Evolutionary conservation across 257 asterid genomes (phyloP), one percentile per base, ranked within the genome.

Genomic region (Solanum sejunctum): DNA sequence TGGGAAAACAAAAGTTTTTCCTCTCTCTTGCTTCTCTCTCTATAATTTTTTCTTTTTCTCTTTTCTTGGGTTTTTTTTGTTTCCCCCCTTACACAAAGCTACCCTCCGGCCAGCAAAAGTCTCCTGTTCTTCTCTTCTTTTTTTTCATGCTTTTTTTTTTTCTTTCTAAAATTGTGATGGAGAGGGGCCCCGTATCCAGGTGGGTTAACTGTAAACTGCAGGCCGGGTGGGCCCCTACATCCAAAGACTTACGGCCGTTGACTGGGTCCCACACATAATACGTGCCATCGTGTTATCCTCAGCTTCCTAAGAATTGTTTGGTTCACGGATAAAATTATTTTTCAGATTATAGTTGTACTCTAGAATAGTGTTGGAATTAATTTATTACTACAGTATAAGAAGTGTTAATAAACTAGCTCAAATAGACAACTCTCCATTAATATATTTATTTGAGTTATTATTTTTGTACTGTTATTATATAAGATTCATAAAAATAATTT

Each of bases 21-120:
- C 88, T 89, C 93, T 90, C 93, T 87, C 90, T 88, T 75, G 52
- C 84, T 88, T 88, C 91, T 86, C 91, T 91, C 91, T 92, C 94
- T 88, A 75, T 8, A 77, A 26, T 75, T 77, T 15, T 73, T 15
- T 23, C 26, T 39, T 2, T 11, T 5, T 6, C 39, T 17, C 17
- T 63, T 26, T 21, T 23, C 17, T 36, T 16, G 20, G 6, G 12
- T 5, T 15, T 4, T 7, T 43, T 64, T 43, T n/a, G 55, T 43
- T 26, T 69, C 16, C 77, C 9, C 26, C 41, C 9, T 18, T 52
- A 64, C 47, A n/a, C 78, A 17, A 70, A 39, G 28, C 52, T 70
- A 39, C 78, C 8, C 8, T 69, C 52, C 52, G 26, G 16, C 52
- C 51, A 39, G 8, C 54, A 70, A 70, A 70, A 70, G 26, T 39